These are phyloP conservation scores for Coelastrella sp. DNA, from an alignment of 139 green algal genomes.

Conservation along the genomic window DNA sequence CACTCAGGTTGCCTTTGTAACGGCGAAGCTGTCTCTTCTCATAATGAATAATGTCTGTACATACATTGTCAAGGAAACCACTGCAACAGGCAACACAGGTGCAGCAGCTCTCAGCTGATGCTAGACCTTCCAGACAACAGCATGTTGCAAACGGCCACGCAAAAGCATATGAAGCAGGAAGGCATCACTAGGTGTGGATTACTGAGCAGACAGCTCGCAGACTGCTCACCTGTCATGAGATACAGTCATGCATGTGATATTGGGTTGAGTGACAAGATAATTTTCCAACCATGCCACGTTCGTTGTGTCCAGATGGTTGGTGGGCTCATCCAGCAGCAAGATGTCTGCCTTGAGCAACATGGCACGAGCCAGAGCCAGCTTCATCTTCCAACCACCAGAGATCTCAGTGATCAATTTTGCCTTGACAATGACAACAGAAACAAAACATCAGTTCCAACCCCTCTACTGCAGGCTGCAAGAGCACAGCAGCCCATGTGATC, in stretches of 20 bases:
- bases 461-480: too few relatives aligned
- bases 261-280: slow-evolving; percentile 77
- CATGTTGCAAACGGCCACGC: neutral
- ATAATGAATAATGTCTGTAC: slow-evolving; percentile 92
- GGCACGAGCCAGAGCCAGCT: slow-evolving; percentile 82
- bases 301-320: slow-evolving; percentile 70
- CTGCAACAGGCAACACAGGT: slow-evolving; percentile 40
- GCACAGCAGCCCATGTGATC: neutral
- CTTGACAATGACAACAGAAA: too few relatives aligned
- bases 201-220: too few relatives aligned
- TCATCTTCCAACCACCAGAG: slow-evolving; percentile 89
- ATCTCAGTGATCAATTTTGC: slow-evolving; percentile 50
- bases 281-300: slow-evolving; percentile 91
- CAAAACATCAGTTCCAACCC: too few relatives aligned
- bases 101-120: too few relatives aligned
- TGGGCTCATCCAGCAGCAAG: slow-evolving; percentile 84
- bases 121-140: too few relatives aligned
- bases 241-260: slow-evolving; percentile 88
- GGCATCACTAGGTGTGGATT: too few relatives aligned
- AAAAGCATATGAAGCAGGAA: neutral
- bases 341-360: slow-evolving; percentile 89
- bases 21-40: slow-evolving; percentile 83
- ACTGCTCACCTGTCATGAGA: slow-evolving; percentile 85
- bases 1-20: slow-evolving; percentile 91
- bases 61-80: slow-evolving; percentile 87